These are phyloP conservation scores for Epithele typhae DNA, from an alignment of 768 basidiomycete species.

Conservation along the genomic window DNA sequence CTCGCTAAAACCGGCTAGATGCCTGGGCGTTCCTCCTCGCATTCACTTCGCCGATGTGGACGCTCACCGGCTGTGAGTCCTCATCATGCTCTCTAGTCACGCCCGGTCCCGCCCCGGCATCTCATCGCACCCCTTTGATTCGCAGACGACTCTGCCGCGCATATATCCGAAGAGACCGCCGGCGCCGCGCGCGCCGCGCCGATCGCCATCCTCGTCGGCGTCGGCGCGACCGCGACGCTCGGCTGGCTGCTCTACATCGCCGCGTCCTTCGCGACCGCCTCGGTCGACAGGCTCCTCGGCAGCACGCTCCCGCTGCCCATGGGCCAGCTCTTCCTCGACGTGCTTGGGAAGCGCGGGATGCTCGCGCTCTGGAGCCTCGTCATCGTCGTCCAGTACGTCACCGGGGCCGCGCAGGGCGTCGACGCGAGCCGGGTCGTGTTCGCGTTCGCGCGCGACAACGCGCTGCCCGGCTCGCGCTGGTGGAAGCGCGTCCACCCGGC, in stretches of 20 bases:
- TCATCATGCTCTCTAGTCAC: background rate
- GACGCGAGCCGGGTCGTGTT: constrained; percentile 75
- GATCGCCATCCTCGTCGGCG: constrained; percentile 63
- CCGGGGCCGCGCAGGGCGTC: constrained; percentile 70
- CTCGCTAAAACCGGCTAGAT: constrained; percentile 31
- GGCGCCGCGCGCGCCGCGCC: constrained; percentile 63
- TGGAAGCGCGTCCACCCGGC: constrained; percentile 58
- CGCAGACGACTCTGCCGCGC: constrained; percentile 71
- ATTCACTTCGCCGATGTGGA: constrained; percentile 79
- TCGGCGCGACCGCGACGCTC: constrained; percentile 51
- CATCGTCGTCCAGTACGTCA: constrained; percentile 67
- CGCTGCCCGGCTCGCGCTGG: constrained; percentile 65
- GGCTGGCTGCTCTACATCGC: constrained; percentile 67
- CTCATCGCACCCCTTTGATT: background rate
- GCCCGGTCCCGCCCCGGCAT: background rate
- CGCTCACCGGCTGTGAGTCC: constrained; percentile 64
- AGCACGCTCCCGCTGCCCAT: constrained; percentile 58
- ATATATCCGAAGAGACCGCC: constrained; percentile 69
- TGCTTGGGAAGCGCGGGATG: constrained; percentile 67
- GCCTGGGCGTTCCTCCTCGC: constrained; percentile 72
- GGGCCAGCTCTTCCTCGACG: constrained; percentile 67
- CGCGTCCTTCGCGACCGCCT: constrained; percentile 59
- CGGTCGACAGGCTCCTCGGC: constrained; percentile 45
- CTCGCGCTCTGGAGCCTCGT: constrained; percentile 68
- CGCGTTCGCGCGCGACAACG: constrained; percentile 71